phyloP scores from a whole-genome alignment of 805 yeast species.

The Clavispora fructus region DNA sequence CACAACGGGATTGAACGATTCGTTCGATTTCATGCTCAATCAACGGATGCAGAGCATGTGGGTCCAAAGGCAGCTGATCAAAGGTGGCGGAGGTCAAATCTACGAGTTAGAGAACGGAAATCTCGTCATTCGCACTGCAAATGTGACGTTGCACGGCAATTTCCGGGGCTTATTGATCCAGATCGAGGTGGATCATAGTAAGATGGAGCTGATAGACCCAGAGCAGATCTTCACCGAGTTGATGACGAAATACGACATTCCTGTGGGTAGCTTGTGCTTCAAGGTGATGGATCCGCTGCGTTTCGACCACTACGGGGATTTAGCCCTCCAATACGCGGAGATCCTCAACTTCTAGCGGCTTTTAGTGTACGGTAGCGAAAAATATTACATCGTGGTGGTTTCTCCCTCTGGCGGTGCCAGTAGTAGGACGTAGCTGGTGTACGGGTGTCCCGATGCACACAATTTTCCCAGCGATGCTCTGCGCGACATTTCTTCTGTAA shows the following conservation, averaged over 20 bases:
- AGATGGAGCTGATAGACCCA: constrained; percentile 5
- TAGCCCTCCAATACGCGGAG: constrained; percentile 38
- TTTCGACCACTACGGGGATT: constrained; percentile 33
- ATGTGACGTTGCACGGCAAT: constrained; percentile 67
- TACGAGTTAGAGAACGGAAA: constrained; percentile 53
- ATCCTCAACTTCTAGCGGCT: constrained; percentile 29
- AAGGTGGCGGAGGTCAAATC: constrained; percentile 71
- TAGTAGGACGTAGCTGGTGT: neutral
- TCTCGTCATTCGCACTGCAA: constrained; percentile 57
- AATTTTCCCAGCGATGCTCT: constrained; percentile 5
- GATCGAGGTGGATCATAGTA: constrained; percentile 33
- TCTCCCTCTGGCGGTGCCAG: too few species aligned
- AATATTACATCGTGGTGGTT: neutral
- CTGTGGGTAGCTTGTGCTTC: constrained; percentile 32
- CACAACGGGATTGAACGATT: constrained; percentile 50
- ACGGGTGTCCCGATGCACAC: neutral
- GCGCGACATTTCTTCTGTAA: neutral
- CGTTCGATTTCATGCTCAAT: constrained; percentile 50
- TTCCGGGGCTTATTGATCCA: constrained; percentile 68
- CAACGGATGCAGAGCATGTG: constrained; percentile 65
- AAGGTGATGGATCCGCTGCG: constrained; percentile 22
- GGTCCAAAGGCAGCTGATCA: constrained; percentile 61
- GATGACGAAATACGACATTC: constrained; percentile 31
- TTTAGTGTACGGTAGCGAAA: neutral
- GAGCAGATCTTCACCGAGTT: constrained; percentile 21